phyloP scores from a whole-genome alignment of 192 early-diverging fungal species.

The Powellomyces hirtus region DNA sequence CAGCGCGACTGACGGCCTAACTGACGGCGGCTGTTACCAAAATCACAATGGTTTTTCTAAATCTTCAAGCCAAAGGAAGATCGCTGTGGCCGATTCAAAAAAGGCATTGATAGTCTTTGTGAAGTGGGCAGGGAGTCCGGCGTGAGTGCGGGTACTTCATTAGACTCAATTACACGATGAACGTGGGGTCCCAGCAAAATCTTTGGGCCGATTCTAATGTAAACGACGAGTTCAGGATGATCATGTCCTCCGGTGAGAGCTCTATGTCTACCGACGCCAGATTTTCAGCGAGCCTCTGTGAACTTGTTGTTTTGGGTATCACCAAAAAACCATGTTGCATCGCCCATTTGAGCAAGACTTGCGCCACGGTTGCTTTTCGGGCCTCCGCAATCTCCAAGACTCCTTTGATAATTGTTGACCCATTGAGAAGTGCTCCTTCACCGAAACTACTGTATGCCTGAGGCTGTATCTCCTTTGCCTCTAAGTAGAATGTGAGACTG shows the following conservation, averaged over 20 bases:
- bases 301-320: conserved; percentile 34
- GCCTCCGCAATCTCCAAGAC: neutral
- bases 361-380: conserved; percentile 22
- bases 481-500: conserved; percentile 19
- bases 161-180: conserved; percentile 16
- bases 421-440: conserved; percentile 33
- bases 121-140: too few relatives aligned
- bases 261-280: conserved; percentile 16
- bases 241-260: conserved; percentile 21
- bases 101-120: too few relatives aligned
- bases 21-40: too few relatives aligned
- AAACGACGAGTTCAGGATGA: conserved; percentile 11
- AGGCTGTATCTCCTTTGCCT: conserved; percentile 9
- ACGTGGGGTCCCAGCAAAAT: conserved; percentile 44
- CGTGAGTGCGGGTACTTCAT: too few relatives aligned
- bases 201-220: neutral
- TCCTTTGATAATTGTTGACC: too few relatives aligned
- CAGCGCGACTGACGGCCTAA: too few relatives aligned
- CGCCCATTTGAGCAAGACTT: conserved; percentile 41
- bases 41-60: too few relatives aligned
- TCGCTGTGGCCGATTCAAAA: too few relatives aligned
- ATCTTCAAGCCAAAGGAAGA: too few relatives aligned
- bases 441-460: conserved; percentile 43
- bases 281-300: conserved; percentile 38
- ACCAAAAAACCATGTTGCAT: conserved; percentile 16